Percentiles rank a stretch among this genome's conserved stretches.
These are phyloP conservation scores for Hymenoscyphus fraxineus DNA, from an alignment of 2,329 filamentous ascomycete genomes.

Conservation along the genomic window DNA sequence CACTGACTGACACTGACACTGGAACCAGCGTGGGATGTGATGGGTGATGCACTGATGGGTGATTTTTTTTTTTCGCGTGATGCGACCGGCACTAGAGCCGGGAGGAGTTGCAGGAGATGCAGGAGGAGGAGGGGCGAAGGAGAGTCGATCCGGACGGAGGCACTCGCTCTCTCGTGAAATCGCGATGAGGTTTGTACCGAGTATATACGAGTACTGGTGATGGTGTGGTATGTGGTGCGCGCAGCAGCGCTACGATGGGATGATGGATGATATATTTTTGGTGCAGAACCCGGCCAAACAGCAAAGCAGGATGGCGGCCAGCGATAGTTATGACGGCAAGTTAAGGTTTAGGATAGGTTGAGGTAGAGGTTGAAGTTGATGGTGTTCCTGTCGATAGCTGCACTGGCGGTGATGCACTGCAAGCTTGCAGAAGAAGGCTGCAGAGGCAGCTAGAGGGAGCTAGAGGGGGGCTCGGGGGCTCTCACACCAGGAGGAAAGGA, in stretches of 20 bases:
- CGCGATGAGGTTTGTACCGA: not conserved
- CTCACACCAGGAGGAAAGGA: not conserved
- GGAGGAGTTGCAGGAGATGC: slow-evolving; percentile 1
- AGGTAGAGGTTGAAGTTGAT: not conserved
- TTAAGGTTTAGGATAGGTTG: not conserved
- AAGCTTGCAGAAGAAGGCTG: not conserved
- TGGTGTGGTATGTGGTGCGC: not conserved
- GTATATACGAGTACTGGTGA: not conserved
- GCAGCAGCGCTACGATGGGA: not conserved
- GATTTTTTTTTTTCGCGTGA: slow-evolving; percentile 3
- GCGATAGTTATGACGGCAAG: not conserved
- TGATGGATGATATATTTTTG: not conserved
- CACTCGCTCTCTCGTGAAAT: slow-evolving; percentile 1
- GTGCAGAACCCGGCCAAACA: not conserved
- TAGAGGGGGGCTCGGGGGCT: too few species aligned
- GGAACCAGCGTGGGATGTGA: not conserved
- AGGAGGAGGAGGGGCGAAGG: not conserved
- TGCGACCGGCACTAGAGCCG: slow-evolving; percentile 2
- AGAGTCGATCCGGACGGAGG: not conserved
- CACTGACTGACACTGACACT: too few species aligned
- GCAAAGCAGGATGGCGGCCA: not conserved
- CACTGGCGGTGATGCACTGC: not conserved
- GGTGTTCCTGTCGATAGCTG: slow-evolving; percentile 3
- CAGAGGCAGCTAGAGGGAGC: not conserved
- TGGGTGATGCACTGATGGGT: not conserved